phyloP scores from a whole-genome alignment of 2,329 filamentous ascomycete species.

The Arthrocladium fulminans region DNA sequence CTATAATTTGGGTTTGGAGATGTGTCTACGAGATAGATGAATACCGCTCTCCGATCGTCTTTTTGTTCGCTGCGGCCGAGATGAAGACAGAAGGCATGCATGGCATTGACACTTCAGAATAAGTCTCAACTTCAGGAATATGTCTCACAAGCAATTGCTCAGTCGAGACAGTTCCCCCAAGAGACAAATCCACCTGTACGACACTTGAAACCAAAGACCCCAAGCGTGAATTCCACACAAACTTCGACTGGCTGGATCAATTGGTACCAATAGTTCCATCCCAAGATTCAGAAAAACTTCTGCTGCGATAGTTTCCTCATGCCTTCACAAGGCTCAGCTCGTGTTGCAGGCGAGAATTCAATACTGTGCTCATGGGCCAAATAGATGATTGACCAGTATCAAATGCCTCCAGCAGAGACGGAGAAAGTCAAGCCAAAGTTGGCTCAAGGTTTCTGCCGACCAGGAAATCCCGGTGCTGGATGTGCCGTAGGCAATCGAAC shows the following conservation, averaged over 20 bases:
- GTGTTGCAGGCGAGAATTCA: conserved; percentile 21
- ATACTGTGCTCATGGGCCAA: conserved; percentile 33
- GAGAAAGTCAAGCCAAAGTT: conserved; percentile 29
- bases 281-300: conserved; percentile 4
- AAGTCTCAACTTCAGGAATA: conserved; percentile 13
- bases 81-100: conserved; percentile 17
- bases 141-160: conserved; percentile 6
- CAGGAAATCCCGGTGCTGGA: conserved; percentile 24
- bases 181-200: conserved; percentile 5
- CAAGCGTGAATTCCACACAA: background rate
- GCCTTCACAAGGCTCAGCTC: background rate
- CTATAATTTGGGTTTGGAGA: too few species aligned
- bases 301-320: background rate
- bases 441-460: conserved; percentile 27
- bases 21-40: too few species aligned
- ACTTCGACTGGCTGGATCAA: conserved; percentile 6
- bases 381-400: conserved; percentile 31
- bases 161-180: background rate
- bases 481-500: conserved; percentile 35
- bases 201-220: conserved; percentile 5
- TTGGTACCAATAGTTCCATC: conserved; percentile 5
- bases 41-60: too few species aligned
- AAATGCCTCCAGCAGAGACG: conserved; percentile 29
- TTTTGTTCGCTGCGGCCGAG: too few species aligned
- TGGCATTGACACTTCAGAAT: too few species aligned